These are phyloP conservation scores for Cryptococcus jaspeensis DNA, from an alignment of 1,284 basidiomycete genomes.

Conservation along the genomic window DNA sequence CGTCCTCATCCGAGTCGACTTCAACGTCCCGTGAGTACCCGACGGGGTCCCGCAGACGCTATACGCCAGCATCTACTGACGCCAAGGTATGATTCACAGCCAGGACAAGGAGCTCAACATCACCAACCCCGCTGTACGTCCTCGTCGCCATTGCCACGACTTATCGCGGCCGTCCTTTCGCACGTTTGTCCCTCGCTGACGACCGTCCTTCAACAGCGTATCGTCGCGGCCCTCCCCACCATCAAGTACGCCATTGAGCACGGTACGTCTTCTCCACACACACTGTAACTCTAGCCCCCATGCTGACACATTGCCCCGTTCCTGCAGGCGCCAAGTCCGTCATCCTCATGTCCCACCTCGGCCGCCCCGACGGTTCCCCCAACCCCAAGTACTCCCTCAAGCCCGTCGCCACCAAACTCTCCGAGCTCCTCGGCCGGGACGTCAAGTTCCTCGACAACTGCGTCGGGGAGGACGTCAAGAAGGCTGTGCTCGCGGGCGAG, in stretches of 20 bases:
- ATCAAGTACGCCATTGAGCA: constrained; percentile 91
- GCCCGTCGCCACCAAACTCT: constrained; percentile 72
- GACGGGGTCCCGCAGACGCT: not conserved
- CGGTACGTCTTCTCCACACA: constrained; percentile 56
- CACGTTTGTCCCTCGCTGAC: not conserved
- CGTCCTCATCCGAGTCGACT: constrained; percentile 96
- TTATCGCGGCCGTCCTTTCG: not conserved
- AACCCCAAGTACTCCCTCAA: constrained; percentile 88
- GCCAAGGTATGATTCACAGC: constrained; percentile 18
- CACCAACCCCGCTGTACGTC: constrained; percentile 88
- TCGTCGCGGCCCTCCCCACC: constrained; percentile 93
- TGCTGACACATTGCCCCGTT: not conserved
- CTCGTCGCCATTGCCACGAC: not conserved
- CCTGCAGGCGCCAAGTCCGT: constrained; percentile 73
- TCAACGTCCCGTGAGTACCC: constrained; percentile 76
- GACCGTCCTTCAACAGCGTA: constrained; percentile 64
- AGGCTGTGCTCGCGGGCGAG: constrained; percentile 68
- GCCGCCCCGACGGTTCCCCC: constrained; percentile 91
- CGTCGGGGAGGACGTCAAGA: constrained; percentile 80
- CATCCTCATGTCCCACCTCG: constrained; percentile 96
- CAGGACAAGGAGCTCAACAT: constrained; percentile 71
- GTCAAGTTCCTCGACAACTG: constrained; percentile 85
- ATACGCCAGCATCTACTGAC: too few relatives aligned
- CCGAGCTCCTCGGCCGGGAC: constrained; percentile 64
- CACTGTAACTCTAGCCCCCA: not conserved